Evolutionary conservation across 345 rosid species (phyloP).

Genomic region (Linum trigynum): DNA sequence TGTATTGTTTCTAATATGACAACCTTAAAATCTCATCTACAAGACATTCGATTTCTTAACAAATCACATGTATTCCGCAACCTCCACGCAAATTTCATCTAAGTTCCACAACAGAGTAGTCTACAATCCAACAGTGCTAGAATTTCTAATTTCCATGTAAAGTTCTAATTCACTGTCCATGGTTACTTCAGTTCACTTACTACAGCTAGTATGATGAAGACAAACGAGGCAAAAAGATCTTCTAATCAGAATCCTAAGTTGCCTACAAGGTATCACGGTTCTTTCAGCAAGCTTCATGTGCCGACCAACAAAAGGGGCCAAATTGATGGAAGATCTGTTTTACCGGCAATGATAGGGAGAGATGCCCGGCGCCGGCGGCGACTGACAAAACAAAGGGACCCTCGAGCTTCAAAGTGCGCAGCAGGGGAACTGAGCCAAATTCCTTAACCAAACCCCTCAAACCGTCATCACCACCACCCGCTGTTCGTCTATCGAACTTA

Average conservation of each 20-base stretch:
- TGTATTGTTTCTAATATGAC: too few relatives aligned
- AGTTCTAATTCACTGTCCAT: background rate
- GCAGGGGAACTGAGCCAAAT: conserved; percentile 29
- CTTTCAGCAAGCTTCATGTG: background rate
- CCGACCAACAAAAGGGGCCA: background rate
- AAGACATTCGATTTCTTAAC: too few relatives aligned
- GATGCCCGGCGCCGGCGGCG: conserved; percentile 21
- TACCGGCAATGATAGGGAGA: conserved; percentile 57
- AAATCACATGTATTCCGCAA: background rate
- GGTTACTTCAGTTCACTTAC: too few relatives aligned
- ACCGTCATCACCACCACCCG: conserved; percentile 8
- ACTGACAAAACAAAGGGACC: conserved; percentile 65
- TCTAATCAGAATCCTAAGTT: too few relatives aligned
- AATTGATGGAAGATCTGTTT: background rate
- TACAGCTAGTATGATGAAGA: too few relatives aligned
- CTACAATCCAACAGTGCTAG: background rate
- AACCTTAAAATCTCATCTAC: too few relatives aligned
- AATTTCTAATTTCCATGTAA: background rate
- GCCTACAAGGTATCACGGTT: too few relatives aligned
- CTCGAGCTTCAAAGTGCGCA: conserved; percentile 39
- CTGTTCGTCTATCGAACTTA: conserved; percentile 14
- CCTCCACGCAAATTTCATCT: background rate
- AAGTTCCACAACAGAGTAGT: background rate
- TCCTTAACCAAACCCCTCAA: conserved; percentile 29
- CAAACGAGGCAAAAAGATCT: background rate